Conservation (phyloP, 495 filamentous ascomycete species). For the Delitschia confertaspora region DNA sequence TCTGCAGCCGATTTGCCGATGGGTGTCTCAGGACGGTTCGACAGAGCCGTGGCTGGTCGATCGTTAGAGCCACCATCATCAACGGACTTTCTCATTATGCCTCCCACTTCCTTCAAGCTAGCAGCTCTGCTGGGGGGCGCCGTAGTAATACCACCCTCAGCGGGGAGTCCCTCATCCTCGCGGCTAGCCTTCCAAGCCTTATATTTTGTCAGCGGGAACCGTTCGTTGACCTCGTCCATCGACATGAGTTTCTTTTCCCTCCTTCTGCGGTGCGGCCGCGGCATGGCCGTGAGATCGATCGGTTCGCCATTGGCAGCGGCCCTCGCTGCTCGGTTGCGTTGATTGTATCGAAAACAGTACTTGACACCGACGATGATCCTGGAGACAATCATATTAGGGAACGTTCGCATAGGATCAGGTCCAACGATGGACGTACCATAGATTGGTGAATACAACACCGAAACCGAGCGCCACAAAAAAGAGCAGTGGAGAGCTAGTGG, state of each 20-base stretch:
- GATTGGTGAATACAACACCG: conserved; percentile 96
- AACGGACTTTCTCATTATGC: conserved; percentile 39
- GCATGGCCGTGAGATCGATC: conserved; percentile 74
- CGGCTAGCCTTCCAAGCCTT: conserved; percentile 85
- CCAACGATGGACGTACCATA: conserved; percentile 58
- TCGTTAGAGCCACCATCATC: conserved; percentile 28
- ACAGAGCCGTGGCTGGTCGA: conserved; percentile 25
- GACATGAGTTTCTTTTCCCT: conserved; percentile 97
- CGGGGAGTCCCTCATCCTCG: conserved; percentile 72
- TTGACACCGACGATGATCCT: conserved; percentile 99
- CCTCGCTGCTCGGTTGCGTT: conserved; percentile 72
- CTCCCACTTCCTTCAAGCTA: conserved; percentile 57
- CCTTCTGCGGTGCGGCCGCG: conserved; percentile 67
- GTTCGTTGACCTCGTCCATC: conserved; percentile 96
- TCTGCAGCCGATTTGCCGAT: conserved; percentile 9
- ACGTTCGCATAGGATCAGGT: conserved; percentile 1
- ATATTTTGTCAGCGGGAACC: conserved; percentile 92
- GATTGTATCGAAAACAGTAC: conserved; percentile 98
- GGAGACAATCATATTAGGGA: conserved; percentile 7
- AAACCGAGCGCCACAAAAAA: conserved; percentile 98
- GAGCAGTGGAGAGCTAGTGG: conserved; percentile 83
- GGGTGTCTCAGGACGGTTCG: conserved; percentile 26
- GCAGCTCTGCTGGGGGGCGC: conserved; percentile 59
- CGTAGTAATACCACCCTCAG: conserved; percentile 70
- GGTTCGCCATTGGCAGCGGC: conserved; percentile 69